phyloP scores from a whole-genome alignment of 2,329 filamentous ascomycete species.

The Ophiostoma novo-ulmi region DNA sequence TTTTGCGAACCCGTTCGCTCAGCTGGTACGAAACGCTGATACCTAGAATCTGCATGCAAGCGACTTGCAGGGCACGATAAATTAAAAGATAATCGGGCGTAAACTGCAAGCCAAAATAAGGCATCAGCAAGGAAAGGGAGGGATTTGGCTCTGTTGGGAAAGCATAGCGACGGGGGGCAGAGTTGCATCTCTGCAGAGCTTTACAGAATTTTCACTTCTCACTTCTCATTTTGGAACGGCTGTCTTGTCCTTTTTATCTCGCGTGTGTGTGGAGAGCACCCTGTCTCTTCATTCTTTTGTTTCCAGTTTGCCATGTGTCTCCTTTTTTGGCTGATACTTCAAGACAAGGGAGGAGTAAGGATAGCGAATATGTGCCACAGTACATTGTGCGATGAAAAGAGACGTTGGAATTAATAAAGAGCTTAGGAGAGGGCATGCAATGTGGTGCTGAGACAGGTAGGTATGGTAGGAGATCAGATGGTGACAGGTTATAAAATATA shows the following conservation, averaged over 20 bases:
- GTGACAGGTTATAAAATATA: not conserved
- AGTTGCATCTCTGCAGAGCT: not conserved
- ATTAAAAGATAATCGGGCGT: not conserved
- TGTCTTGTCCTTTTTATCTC: not conserved
- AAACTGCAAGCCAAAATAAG: not conserved
- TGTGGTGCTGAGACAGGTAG: not conserved
- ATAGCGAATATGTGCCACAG: not conserved
- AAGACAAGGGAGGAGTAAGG: not conserved
- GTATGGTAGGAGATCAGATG: not conserved
- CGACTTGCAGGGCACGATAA: not conserved
- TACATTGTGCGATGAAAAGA: not conserved
- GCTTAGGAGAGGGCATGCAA: not conserved
- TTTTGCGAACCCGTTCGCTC: not conserved
- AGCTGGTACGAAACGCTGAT: not conserved
- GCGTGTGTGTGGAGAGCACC: not conserved
- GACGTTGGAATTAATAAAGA: not conserved
- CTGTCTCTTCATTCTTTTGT: not conserved
- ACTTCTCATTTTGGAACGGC: not conserved
- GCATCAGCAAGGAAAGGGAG: not conserved
- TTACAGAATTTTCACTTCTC: conserved; percentile 9
- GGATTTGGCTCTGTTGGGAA: not conserved
- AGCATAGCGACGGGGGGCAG: not conserved
- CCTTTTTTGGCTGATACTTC: not conserved
- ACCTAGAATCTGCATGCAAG: not conserved
- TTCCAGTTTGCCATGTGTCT: not conserved